Evolutionary conservation across 495 filamentous ascomycete genomes (phyloP).

Genomic region (Hypoxylon perforatum): DNA sequence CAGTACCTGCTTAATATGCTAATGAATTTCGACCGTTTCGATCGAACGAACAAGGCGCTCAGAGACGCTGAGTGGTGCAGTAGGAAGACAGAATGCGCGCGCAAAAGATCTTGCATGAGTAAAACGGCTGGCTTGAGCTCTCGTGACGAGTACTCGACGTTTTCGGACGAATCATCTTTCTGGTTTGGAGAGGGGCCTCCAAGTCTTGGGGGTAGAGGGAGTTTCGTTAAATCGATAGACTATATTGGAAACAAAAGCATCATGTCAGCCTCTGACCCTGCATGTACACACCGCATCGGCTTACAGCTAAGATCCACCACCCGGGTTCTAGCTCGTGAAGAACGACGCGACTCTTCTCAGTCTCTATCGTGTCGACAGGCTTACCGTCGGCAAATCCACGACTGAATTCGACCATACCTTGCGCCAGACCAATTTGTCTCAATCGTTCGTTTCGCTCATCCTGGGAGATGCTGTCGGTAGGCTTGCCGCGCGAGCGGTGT

Average conservation of each 20-base stretch:
- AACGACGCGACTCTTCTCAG: slow-evolving; percentile 84
- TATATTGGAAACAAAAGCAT: slow-evolving; percentile 39
- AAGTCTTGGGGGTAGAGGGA: slow-evolving; percentile 56
- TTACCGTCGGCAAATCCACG: slow-evolving; percentile 83
- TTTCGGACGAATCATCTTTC: slow-evolving; percentile 46
- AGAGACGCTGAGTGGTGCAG: slow-evolving; percentile 84
- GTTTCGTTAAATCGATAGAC: slow-evolving; percentile 79
- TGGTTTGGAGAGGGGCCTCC: slow-evolving; percentile 32
- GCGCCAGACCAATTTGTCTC: slow-evolving; percentile 94
- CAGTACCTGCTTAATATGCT: slow-evolving; percentile 83
- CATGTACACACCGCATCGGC: slow-evolving; percentile 31
- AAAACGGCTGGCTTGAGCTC: slow-evolving; percentile 87
- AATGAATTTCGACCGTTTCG: slow-evolving; percentile 58
- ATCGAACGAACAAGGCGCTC: slow-evolving; percentile 69
- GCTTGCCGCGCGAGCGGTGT: slow-evolving; percentile 51
- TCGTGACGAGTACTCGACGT: slow-evolving; percentile 81
- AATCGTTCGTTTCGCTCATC: slow-evolving; percentile 83
- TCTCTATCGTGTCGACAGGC: slow-evolving; percentile 87
- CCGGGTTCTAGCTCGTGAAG: slow-evolving; percentile 81
- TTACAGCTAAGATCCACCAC: slow-evolving; percentile 95
- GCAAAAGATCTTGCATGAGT: slow-evolving; percentile 80
- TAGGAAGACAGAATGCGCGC: slow-evolving; percentile 85
- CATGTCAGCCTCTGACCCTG: slow-evolving; percentile 13
- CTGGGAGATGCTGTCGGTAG: slow-evolving; percentile 54
- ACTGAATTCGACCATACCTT: slow-evolving; percentile 96